phyloP scores from a whole-genome alignment of 2,329 filamentous ascomycete genomes.

The Knufia fluminis region DNA sequence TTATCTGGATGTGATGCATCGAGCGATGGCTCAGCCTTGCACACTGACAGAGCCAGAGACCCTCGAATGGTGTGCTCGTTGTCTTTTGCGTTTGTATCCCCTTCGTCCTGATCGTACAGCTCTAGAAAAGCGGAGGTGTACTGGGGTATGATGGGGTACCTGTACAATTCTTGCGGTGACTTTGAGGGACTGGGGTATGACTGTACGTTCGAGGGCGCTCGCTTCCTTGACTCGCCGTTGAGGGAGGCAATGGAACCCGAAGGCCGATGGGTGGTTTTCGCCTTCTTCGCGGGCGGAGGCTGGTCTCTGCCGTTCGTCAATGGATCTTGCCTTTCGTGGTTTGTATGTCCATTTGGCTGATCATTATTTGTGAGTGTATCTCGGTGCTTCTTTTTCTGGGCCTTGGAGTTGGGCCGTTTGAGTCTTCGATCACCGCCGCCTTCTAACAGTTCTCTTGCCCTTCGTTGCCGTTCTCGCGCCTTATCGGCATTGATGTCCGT shows the following conservation, averaged over 20 bases:
- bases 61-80: constrained; percentile 73
- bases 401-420: constrained; percentile 68
- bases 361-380: constrained; percentile 48
- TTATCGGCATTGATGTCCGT: constrained; percentile 47
- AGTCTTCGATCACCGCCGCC: constrained; percentile 58
- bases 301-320: constrained; percentile 41
- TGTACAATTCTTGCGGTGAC: constrained; percentile 43
- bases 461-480: constrained; percentile 63
- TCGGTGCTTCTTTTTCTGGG: constrained; percentile 79
- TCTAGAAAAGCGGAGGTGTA: constrained; percentile 69
- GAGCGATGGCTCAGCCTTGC: constrained; percentile 65
- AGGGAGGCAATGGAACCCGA: constrained; percentile 68
- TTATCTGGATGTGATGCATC: constrained; percentile 58
- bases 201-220: constrained; percentile 47
- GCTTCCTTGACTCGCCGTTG: constrained; percentile 52
- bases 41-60: constrained; percentile 63
- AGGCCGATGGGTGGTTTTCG: constrained; percentile 71
- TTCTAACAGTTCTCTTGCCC: constrained; percentile 50
- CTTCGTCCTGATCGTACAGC: constrained; percentile 57
- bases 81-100: constrained; percentile 44
- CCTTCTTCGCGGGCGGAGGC: constrained; percentile 62
- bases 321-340: constrained; percentile 50
- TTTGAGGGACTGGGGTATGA: constrained; percentile 68
- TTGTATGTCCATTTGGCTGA: constrained; percentile 56
- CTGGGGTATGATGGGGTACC: constrained; percentile 53